Evolutionary conservation across 148 eudicot genomes (phyloP), one percentile per base, ranked within the genome.

Genomic region (Chenopodium quinoa): DNA sequence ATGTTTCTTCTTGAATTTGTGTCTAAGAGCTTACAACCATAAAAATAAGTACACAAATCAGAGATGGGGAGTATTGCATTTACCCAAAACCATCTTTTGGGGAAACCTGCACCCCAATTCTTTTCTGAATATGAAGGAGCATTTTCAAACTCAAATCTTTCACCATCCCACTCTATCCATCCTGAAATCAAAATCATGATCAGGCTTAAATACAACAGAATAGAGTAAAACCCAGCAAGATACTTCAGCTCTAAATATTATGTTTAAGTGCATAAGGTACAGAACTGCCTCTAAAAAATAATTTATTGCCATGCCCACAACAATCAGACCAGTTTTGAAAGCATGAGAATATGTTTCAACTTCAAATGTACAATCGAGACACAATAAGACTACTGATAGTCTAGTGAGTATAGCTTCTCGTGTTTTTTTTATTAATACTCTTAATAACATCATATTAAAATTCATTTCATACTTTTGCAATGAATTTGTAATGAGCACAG

Each of bases 51-150:
- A 75, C 9, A 50, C 4, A 75, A 4, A 78, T 52, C 68, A 68
- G 40, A 65, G 27, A 65, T 62, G 71, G 74, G 25, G 20, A 79
- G 82, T 20, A 68, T 68, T 56, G 82, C 75, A 76, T 31, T 91
- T 90, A 96, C 99, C 99, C 99, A 96, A 83, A 91, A 96, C 99
- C 99, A 96, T 86, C 88, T 96, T 85, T 88, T 91, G n/a, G 99
- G 99, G 80, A 96, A 96, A 75, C 80, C 95, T 82, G 92, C 98
- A 84, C 99, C 99, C 99, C 98, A 94, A 69, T 96, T 96, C 84
- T 96, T 96, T 78, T 96, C 99, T 4, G 93, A 91, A 83, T 96
- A 96, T 32, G 99, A 96, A 72, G 99, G 99, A 78, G 99, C 99
- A 85, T 96, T 84, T 89, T 86, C 82, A 85, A 96, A 96, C 86